phyloP scores from a whole-genome alignment of 2,329 filamentous ascomycete genomes.

The Exophiala aquamarina region DNA sequence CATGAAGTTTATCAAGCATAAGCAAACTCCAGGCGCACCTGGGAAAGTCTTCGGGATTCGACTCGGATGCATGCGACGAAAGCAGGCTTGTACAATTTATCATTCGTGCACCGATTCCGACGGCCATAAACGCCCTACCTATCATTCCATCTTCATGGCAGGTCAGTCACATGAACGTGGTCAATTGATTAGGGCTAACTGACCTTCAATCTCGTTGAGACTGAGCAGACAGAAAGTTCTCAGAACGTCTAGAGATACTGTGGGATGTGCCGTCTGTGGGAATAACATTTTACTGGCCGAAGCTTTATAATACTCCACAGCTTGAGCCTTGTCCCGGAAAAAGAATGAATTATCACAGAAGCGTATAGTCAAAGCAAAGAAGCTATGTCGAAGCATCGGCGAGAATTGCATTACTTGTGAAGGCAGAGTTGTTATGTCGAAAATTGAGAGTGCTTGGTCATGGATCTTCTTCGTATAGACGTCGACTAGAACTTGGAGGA shows the following conservation, averaged over 20 bases:
- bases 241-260: slow-evolving; percentile 8
- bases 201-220: slow-evolving; percentile 20
- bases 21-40: slow-evolving; percentile 23
- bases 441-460: slow-evolving; percentile 51
- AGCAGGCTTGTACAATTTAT: slow-evolving; percentile 13
- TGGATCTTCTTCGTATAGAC: slow-evolving; percentile 51
- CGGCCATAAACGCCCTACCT: slow-evolving; percentile 18
- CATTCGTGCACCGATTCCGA: slow-evolving; percentile 18
- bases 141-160: slow-evolving; percentile 19
- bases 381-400: slow-evolving; percentile 37
- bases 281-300: slow-evolving; percentile 27
- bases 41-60: slow-evolving; percentile 13
- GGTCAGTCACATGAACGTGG: too few species aligned
- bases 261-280: slow-evolving; percentile 10
- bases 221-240: slow-evolving; percentile 22
- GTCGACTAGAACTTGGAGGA: slow-evolving; percentile 40
- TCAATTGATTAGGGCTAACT: too few species aligned
- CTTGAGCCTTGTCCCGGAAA: slow-evolving; percentile 25
- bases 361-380: slow-evolving; percentile 44
- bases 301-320: slow-evolving; percentile 36
- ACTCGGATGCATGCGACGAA: neutral
- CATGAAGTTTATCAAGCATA: slow-evolving; percentile 23
- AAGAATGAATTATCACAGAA: slow-evolving; percentile 37
- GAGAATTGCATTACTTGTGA: slow-evolving; percentile 39
- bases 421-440: slow-evolving; percentile 31